Conservation (phyloP, 805 yeast genomes). For the Scheffersomyces spartinae region DNA sequence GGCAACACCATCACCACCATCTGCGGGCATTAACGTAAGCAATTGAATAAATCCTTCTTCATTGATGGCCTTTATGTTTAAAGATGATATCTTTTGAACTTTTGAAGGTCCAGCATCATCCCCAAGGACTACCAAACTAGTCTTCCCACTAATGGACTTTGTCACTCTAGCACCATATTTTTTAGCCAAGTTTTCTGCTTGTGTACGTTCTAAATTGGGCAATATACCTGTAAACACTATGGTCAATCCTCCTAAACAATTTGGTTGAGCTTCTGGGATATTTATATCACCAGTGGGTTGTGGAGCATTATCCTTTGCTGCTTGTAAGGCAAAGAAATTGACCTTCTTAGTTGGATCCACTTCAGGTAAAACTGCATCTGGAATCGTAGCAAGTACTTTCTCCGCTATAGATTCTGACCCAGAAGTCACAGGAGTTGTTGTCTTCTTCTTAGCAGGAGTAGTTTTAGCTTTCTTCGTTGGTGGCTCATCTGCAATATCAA, state of each 20-base stretch:
- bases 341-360: slow-evolving; percentile 38
- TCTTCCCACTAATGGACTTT: slow-evolving; percentile 72
- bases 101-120: slow-evolving; percentile 97
- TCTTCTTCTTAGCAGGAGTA: slow-evolving; percentile 2
- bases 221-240: slow-evolving; percentile 89
- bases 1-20: slow-evolving; percentile 77
- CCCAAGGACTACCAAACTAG: slow-evolving; percentile 84
- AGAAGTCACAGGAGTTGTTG: slow-evolving; percentile 3
- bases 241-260: slow-evolving; percentile 80
- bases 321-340: slow-evolving; percentile 48
- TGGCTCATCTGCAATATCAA: slow-evolving; percentile 2
- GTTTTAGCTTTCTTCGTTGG: slow-evolving; percentile 1
- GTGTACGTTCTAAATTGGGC: slow-evolving; percentile 68
- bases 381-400: slow-evolving; percentile 49
- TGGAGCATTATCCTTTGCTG: slow-evolving; percentile 24
- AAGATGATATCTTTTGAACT: slow-evolving; percentile 62
- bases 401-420: slow-evolving; percentile 29
- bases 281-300: slow-evolving; percentile 17
- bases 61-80: slow-evolving; percentile 68
- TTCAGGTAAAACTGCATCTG: slow-evolving; percentile 62
- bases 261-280: slow-evolving; percentile 73
- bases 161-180: slow-evolving; percentile 88
- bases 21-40: slow-evolving; percentile 72
- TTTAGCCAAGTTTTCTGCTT: slow-evolving; percentile 66
- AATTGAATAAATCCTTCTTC: slow-evolving; percentile 79